Conservation (phyloP, 2,329 filamentous ascomycete species). For the Aspergillus transmontanensis region DNA sequence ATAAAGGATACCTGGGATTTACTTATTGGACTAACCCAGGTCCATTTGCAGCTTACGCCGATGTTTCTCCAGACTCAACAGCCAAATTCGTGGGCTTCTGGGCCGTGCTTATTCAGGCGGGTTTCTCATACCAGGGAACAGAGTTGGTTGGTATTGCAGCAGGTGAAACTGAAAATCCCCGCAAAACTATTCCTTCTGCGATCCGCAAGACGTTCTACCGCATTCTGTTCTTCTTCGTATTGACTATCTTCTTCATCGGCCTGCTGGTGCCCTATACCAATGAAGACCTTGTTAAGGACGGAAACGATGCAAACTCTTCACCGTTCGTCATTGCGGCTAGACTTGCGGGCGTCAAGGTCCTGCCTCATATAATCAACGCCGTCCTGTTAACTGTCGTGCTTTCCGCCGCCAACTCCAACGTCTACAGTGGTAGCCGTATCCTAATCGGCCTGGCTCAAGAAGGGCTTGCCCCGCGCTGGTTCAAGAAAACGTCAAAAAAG, state of each 20-base stretch:
- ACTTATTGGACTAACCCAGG: constrained; percentile 70
- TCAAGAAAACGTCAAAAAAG: constrained; percentile 44
- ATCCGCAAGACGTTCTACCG: constrained; percentile 76
- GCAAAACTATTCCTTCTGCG: constrained; percentile 70
- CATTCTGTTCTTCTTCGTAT: constrained; percentile 62
- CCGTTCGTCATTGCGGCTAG: constrained; percentile 49
- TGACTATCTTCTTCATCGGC: constrained; percentile 65
- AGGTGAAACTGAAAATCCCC: constrained; percentile 73
- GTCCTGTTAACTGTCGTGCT: constrained; percentile 47
- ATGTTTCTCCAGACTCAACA: constrained; percentile 22
- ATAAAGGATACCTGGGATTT: constrained; percentile 72
- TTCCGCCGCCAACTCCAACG: constrained; percentile 47
- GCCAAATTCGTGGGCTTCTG: constrained; percentile 68
- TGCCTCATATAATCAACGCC: constrained; percentile 46
- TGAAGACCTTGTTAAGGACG: constrained; percentile 55
- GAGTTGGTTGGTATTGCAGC: constrained; percentile 79
- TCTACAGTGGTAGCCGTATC: constrained; percentile 61
- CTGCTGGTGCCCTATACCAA: constrained; percentile 66
- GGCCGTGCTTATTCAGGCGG: constrained; percentile 50
- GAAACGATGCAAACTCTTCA: constrained; percentile 37
- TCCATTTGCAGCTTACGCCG: constrained; percentile 61
- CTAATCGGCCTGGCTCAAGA: constrained; percentile 65
- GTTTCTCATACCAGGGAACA: constrained; percentile 57
- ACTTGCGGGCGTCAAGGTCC: constrained; percentile 39
- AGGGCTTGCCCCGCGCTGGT: constrained; percentile 46